Evolutionary conservation across 2,329 filamentous ascomycete species (phyloP), one percentile per base, ranked within the genome.

Genomic region (Trichoderma sp.): DNA sequence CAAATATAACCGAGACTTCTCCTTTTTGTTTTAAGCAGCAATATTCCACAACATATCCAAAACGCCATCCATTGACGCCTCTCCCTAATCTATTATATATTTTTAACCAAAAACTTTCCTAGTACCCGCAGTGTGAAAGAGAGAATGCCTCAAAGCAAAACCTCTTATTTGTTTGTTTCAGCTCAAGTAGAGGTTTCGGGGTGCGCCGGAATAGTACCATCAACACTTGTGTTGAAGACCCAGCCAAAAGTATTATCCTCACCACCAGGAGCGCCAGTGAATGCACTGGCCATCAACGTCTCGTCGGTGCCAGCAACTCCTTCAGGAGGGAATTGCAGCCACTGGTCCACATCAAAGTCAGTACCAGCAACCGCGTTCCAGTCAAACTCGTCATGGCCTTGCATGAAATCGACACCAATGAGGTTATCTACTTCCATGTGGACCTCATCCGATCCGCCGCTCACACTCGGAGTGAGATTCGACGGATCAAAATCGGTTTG

Each of bases 271-370:
- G 73, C 77, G 21, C 77, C 76, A 7, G 79, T 79, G 69, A 85
- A 82, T 29, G 85, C 79, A 6, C 80, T 82, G 7, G 80, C 80
- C 78, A 84, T 82, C 63, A 85, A 78, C 29, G 81, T 81, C 31
- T 85, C 85, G n/a, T 84, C 85, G 8, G 80, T 79, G 45, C 81
- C 83, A 75, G 83, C 85, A 12, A 84, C 84, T 7, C 85, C 87
- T 67, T 90, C 89, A 2, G 85, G 85, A 6, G 88, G 89, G 77
- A 90, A 91, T 76, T 91, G 87, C 27, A 91, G 84, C 88, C 88
- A 91, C 78, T 90, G 88, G 75, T 90, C 88, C 71, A 90, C 88
- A 74, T 91, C 89, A 75, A 90, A 87, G 76, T 89, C 88, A 9
- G 87, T 86, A 6, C 86, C 87, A 18, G 87, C 84, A 4, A 89